phyloP scores from a whole-genome alignment of 176 grass and related monocot species.

The Bothriochloa decipiens region DNA sequence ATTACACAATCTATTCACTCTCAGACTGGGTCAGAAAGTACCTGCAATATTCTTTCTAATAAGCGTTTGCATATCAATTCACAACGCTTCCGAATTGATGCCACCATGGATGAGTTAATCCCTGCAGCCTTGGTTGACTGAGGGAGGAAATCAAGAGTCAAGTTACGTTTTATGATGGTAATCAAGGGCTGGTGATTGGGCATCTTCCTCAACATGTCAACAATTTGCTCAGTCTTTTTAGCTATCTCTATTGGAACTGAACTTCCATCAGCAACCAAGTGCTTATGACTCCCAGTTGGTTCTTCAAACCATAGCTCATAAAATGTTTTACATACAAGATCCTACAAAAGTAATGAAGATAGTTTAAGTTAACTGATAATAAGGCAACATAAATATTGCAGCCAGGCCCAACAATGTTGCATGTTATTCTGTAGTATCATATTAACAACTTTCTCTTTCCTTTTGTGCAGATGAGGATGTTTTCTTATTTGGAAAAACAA shows the following conservation, averaged over 20 bases:
- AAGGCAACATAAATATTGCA: constrained; percentile 31
- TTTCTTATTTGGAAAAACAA: constrained; percentile 11
- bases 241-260: constrained; percentile 97
- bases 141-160: constrained; percentile 94
- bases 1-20: constrained; percentile 26
- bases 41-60: constrained; percentile 99
- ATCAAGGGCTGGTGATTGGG: constrained; percentile 90
- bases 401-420: constrained; percentile 26
- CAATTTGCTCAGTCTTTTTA: constrained; percentile 98
- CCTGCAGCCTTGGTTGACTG: constrained; percentile 91
- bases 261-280: constrained; percentile 93
- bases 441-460: constrained; percentile 22
- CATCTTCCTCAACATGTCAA: constrained; percentile 98
- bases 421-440: constrained; percentile 24
- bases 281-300: constrained; percentile 87
- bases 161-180: constrained; percentile 84
- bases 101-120: constrained; percentile 57
- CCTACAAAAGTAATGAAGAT: constrained; percentile 57
- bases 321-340: constrained; percentile 99
- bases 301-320: constrained; percentile 98
- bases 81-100: constrained; percentile 84
- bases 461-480: not conserved
- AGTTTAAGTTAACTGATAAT: constrained; percentile 26
- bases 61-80: constrained; percentile 90
- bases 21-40: constrained; percentile 44